phyloP scores from a whole-genome alignment of 1,139 yeast species.

The Yamadazyma epiphylla region DNA sequence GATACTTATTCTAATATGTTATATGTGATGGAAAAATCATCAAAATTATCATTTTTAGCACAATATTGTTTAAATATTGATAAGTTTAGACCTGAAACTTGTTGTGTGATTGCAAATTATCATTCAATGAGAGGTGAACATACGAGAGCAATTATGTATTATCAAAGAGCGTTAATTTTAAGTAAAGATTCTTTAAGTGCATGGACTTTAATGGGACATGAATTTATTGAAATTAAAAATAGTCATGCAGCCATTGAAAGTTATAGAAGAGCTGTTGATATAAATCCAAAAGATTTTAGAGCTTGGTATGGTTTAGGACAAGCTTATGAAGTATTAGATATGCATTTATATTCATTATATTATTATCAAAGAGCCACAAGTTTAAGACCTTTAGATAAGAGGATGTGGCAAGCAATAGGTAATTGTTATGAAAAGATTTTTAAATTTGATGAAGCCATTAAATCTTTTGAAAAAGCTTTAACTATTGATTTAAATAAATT shows the following conservation, averaged over 20 bases:
- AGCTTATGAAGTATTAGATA: conserved; percentile 94
- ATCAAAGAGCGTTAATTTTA: conserved; percentile 80
- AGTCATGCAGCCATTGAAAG: conserved; percentile 98
- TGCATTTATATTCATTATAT: conserved; percentile 89
- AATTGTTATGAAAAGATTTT: conserved; percentile 82
- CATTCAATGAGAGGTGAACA: conserved; percentile 91
- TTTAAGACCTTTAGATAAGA: conserved; percentile 80
- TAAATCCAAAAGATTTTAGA: conserved; percentile 82
- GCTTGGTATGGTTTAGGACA: conserved; percentile 99
- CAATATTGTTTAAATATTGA: conserved; percentile 82
- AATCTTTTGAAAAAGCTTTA: conserved; percentile 54
- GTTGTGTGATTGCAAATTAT: conserved; percentile 91
- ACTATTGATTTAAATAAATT: conserved; percentile 36
- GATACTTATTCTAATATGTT: conserved; percentile 91
- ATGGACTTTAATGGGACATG: conserved; percentile 99
- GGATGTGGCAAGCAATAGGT: conserved; percentile 98
- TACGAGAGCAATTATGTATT: conserved; percentile 90
- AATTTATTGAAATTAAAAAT: conserved; percentile 91
- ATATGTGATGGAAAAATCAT: conserved; percentile 86
- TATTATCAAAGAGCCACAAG: conserved; percentile 91
- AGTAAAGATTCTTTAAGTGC: conserved; percentile 84
- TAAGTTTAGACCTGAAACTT: conserved; percentile 88
- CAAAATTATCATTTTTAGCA: conserved; percentile 82
- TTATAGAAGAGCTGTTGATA: conserved; percentile 88
- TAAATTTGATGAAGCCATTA: conserved; percentile 62